Conservation (phyloP, 208 protist species). For the Leishmania amazonensis region DNA sequence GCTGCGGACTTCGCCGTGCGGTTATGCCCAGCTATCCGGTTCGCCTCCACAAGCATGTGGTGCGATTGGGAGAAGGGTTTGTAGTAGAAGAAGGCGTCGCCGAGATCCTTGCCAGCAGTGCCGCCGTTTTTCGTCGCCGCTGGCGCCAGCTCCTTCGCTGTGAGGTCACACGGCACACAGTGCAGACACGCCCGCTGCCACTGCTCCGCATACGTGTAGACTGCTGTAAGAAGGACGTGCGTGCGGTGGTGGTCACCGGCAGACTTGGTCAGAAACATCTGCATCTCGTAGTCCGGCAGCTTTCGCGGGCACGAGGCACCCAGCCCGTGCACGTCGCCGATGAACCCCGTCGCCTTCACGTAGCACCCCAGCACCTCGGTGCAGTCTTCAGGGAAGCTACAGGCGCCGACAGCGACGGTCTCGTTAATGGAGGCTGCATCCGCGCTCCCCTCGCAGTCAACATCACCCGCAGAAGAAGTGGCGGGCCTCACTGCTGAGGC, state of each 20-base stretch:
- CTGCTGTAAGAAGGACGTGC: conserved; percentile 52
- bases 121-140: neutral
- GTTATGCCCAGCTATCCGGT: conserved; percentile 20
- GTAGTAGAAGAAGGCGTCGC: conserved; percentile 14
- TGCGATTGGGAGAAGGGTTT: conserved; percentile 34
- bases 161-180: conserved; percentile 30
- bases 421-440: neutral
- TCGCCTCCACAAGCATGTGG: conserved; percentile 34
- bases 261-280: conserved; percentile 73
- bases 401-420: neutral
- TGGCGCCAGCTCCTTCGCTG: neutral
- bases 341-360: conserved; percentile 44
- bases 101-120: neutral
- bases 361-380: conserved; percentile 51
- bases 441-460: neutral
- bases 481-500: neutral
- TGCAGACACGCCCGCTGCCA: conserved; percentile 55
- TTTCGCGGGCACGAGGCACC: conserved; percentile 13
- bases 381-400: conserved; percentile 28
- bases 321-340: conserved; percentile 38
- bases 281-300: conserved; percentile 51
- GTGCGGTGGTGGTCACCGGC: conserved; percentile 74
- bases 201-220: conserved; percentile 61
- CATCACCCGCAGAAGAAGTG: neutral
- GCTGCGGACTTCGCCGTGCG: too few relatives aligned